Conservation (phyloP, 495 filamentous ascomycete species). For the Podospora fimiseda region DNA sequence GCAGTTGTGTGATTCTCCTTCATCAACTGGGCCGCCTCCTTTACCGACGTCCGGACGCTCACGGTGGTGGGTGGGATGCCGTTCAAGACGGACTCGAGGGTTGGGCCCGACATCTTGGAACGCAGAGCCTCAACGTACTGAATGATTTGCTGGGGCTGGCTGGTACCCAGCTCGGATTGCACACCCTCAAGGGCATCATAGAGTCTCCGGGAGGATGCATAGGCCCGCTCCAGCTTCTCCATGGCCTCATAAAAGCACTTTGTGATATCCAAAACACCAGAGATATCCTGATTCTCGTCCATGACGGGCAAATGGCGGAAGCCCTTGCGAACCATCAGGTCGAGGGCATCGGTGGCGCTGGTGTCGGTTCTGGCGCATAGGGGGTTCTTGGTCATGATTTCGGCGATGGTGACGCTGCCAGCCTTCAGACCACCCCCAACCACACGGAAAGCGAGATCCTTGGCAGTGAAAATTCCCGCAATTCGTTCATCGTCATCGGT, state of each 20-base stretch:
- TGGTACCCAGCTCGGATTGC: constrained; percentile 94
- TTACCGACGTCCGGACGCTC: constrained; percentile 90
- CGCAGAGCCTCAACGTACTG: constrained; percentile 96
- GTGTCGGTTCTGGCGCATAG: constrained; percentile 96
- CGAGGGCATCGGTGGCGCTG: constrained; percentile 92
- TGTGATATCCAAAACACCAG: constrained; percentile 95
- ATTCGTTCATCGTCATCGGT: constrained; percentile 98
- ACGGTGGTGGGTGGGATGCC: constrained; percentile 90
- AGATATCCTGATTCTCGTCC: constrained; percentile 99
- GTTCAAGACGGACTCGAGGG: constrained; percentile 87
- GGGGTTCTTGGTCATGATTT: constrained; percentile 99
- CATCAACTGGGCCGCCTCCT: constrained; percentile 90
- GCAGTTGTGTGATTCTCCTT: constrained; percentile 98
- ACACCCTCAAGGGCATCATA: constrained; percentile 98
- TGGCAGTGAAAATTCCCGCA: constrained; percentile 97
- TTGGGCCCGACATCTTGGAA: constrained; percentile 95
- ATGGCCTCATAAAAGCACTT: constrained; percentile 99
- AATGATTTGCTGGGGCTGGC: constrained; percentile 96
- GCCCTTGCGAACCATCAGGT: constrained; percentile 96
- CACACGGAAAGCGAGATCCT: constrained; percentile 96
- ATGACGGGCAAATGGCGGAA: constrained; percentile 97
- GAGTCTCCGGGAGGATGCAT: constrained; percentile 89
- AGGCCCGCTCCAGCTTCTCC: constrained; percentile 97
- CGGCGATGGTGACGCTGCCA: constrained; percentile 80
- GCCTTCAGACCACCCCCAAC: constrained; percentile 91